These are phyloP conservation scores for Rhizophagus prolifer DNA, from an alignment of 192 early-diverging fungal species.

Conservation along the genomic window DNA sequence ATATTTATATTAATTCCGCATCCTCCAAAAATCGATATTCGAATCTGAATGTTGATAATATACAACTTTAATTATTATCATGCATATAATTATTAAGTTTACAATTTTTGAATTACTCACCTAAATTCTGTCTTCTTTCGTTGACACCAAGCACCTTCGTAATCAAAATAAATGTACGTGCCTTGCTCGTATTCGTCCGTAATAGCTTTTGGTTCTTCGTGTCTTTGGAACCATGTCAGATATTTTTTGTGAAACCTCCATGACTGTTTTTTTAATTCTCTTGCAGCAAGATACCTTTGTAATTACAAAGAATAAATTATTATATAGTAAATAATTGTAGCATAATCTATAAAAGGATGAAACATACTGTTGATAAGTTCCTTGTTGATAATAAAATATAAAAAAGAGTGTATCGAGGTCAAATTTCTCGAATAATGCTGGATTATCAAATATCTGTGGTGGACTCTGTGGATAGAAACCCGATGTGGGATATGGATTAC, in stretches of 20 bases:
- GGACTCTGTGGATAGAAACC: slow-evolving; percentile 88
- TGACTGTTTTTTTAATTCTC: slow-evolving; percentile 93
- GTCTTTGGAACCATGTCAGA: slow-evolving; percentile 97
- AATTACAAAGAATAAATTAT: background rate
- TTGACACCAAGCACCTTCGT: slow-evolving; percentile 95
- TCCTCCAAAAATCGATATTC: slow-evolving; percentile 89
- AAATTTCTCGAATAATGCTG: slow-evolving; percentile 85
- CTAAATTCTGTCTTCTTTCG: slow-evolving; percentile 94
- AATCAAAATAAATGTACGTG: slow-evolving; percentile 99
- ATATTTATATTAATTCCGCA: slow-evolving; percentile 63
- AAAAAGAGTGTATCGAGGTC: slow-evolving; percentile 96
- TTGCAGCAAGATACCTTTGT: slow-evolving; percentile 81
- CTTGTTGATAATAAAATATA: slow-evolving; percentile 97
- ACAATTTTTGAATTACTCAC: too few relatives aligned
- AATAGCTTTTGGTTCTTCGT: slow-evolving; percentile 92
- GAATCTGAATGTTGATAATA: slow-evolving; percentile 52
- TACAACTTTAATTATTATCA: too few relatives aligned
- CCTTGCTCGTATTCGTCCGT: slow-evolving; percentile 98
- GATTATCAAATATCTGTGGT: slow-evolving; percentile 76
- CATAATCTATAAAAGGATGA: background rate
- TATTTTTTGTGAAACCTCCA: slow-evolving; percentile 99
- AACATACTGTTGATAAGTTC: slow-evolving; percentile 93
- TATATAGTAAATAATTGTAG: background rate
- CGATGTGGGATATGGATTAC: slow-evolving; percentile 80
- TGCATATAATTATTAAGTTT: too few relatives aligned